Evolutionary conservation across 2,329 filamentous ascomycete species (phyloP).

Genomic region (Botrytis aclada): DNA sequence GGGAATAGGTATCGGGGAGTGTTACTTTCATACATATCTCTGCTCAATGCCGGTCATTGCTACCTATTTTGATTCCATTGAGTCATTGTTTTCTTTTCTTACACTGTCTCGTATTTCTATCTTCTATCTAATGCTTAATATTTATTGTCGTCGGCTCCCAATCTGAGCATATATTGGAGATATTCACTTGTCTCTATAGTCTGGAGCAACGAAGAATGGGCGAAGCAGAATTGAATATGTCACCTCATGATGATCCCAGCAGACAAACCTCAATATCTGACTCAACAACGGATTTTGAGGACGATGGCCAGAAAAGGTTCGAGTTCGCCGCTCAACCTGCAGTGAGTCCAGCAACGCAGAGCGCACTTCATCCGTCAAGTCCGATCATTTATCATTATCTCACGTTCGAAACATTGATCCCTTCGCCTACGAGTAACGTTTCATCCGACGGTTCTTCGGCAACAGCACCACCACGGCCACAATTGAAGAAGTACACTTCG

Average conservation of each 20-base stretch:
- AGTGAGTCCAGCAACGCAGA: conserved; percentile 3
- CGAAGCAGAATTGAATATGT: conserved; percentile 23
- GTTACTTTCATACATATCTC: background rate
- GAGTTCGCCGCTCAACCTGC: background rate
- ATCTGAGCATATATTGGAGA: background rate
- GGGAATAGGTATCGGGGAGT: background rate
- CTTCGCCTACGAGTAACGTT: conserved; percentile 25
- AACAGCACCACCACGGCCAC: conserved; percentile 53
- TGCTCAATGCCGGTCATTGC: background rate
- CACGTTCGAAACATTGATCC: conserved; percentile 35
- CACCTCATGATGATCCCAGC: conserved; percentile 23
- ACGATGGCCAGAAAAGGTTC: conserved; percentile 17
- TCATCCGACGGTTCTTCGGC: conserved; percentile 15
- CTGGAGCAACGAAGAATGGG: conserved; percentile 22
- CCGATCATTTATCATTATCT: conserved; percentile 37
- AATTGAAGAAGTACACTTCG: conserved; percentile 63
- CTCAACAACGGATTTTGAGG: conserved; percentile 17
- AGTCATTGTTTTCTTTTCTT: background rate
- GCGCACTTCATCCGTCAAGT: conserved; percentile 15
- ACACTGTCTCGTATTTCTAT: background rate
- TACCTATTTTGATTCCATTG: background rate
- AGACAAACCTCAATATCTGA: conserved; percentile 20
- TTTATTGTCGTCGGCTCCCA: background rate
- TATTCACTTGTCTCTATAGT: background rate
- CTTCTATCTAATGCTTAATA: background rate